Base-by-base conservation (phyloP, 306 rosid genomes). In the Oxytropis ochrocephala region DNA sequence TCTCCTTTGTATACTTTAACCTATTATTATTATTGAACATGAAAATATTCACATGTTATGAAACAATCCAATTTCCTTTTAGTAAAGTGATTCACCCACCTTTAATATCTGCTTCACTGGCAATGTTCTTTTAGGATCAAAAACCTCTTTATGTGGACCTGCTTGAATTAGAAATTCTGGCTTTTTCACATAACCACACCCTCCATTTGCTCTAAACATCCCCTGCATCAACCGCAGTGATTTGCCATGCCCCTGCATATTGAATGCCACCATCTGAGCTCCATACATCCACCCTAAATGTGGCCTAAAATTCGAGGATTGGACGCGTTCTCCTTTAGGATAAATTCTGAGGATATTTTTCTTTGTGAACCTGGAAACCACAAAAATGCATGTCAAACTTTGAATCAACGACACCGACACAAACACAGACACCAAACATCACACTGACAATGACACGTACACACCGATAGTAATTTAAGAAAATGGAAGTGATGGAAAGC, bases 251-350 rank as follows among this genome's bases (percentile, higher is more conserved):
- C 97, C 94, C 98, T 93, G 98, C 94, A 90, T 93, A 81, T 93
- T 93, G 74, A 93, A 85, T 35, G 98, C 98, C 67, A 93, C 96
- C 98, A 93, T 88, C 58, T 93, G 98, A 79, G 87, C 98, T 59
- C 98, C 98, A 78, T 90, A 89, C 75, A 85, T 76, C 98, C 98
- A 93, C 74, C 93, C 97, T 61, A 88, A 66, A 76, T 77, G 83
- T 7, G 98, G 98, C 80, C 80, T 67, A 75, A 82, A 93, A 79
- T 93, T 93, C 19, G 96, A 67, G 70, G 97, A 93, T 38, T 78
- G 56, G 30, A 93, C 82, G n/a, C 98, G 87, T 11, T 88, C 80
- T 49, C 94, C 98, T 79, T 80, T 93, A 0, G 98, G 98, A 78
- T 75, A 93, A 14, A 93, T 72, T 74, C 98, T 85, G 11, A 93